These are phyloP conservation scores for Pseudonectria buxi DNA, from an alignment of 2,329 filamentous ascomycete genomes.

Conservation along the genomic window DNA sequence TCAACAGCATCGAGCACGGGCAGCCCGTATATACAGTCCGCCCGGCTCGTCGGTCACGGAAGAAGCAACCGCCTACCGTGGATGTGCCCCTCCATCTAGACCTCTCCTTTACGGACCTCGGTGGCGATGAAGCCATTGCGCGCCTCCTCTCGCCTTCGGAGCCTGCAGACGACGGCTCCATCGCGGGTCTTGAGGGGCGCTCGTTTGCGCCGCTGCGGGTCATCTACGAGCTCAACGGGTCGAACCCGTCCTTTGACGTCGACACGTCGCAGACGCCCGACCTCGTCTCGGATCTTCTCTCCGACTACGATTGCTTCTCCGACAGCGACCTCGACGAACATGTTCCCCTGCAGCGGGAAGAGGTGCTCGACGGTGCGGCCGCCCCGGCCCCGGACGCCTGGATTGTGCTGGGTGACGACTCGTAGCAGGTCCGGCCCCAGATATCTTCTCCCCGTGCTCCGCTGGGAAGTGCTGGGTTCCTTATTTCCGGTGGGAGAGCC, in stretches of 20 bases:
- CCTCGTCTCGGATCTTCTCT: conserved; percentile 26
- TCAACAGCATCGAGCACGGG: conserved; percentile 33
- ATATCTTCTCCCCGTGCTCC: conserved; percentile 21
- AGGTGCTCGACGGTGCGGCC: conserved; percentile 23
- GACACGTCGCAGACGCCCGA: conserved; percentile 32
- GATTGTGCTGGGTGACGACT: conserved; percentile 40
- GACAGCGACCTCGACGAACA: conserved; percentile 28
- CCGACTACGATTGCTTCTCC: conserved; percentile 32
- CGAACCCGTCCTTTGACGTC: conserved; percentile 26
- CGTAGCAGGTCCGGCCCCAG: conserved; percentile 36
- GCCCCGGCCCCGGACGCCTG: conserved; percentile 29
- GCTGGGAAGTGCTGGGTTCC: conserved; percentile 19
- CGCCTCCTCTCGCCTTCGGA: conserved; percentile 26
- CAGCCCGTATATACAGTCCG: conserved; percentile 34
- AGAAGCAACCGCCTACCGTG: conserved; percentile 15
- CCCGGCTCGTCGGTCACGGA: conserved; percentile 27
- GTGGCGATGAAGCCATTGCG: conserved; percentile 33
- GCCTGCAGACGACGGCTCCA: conserved; percentile 11
- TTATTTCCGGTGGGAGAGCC: conserved; percentile 21
- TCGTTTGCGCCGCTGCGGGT: conserved; percentile 30
- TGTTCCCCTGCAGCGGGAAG: conserved; percentile 21
- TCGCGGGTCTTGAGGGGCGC: conserved; percentile 6
- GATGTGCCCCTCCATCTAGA: conserved; percentile 29
- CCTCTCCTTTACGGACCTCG: conserved; percentile 38
- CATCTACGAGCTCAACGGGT: conserved; percentile 33